phyloP scores from a whole-genome alignment of 2,329 filamentous ascomycete genomes.

The Cytospora mali region DNA sequence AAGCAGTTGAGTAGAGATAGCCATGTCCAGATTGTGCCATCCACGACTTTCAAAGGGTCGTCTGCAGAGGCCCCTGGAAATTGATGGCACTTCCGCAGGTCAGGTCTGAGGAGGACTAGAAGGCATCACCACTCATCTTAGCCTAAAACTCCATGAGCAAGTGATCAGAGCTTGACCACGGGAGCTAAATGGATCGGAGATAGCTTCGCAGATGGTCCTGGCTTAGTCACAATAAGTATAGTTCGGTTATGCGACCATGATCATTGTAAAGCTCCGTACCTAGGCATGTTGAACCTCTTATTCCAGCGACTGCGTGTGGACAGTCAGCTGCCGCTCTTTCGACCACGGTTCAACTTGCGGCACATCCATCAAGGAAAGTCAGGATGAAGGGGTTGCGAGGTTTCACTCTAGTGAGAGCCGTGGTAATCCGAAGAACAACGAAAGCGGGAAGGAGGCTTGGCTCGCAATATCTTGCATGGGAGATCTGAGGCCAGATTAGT shows the following conservation, averaged over 20 bases:
- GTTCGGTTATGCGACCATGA: not conserved
- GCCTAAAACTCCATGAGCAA: not conserved
- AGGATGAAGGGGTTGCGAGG: constrained; percentile 2
- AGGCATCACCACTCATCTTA: not conserved
- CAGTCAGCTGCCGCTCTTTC: not conserved
- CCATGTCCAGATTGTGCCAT: not conserved
- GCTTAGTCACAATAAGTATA: not conserved
- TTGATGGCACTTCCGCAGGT: not conserved
- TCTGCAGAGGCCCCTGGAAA: not conserved
- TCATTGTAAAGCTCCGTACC: not conserved
- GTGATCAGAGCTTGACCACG: constrained; percentile 10
- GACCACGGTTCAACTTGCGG: not conserved
- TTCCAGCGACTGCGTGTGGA: no score
- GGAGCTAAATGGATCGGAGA: not conserved
- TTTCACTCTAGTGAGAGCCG: not conserved
- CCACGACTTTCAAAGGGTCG: not conserved
- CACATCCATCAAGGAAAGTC: not conserved
- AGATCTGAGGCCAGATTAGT: constrained; percentile 11
- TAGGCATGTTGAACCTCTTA: not conserved
- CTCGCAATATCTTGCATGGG: constrained; percentile 10
- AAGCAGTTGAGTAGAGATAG: not conserved
- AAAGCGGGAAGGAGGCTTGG: constrained; percentile 13
- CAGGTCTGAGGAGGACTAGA: constrained; percentile 1
- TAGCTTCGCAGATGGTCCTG: not conserved
- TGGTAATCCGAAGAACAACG: not conserved